Percentiles rank a stretch among this genome's conserved stretches.
Conservation (phyloP, 1,284 basidiomycete genomes). For the Leccinum cinnamomeum region DNA sequence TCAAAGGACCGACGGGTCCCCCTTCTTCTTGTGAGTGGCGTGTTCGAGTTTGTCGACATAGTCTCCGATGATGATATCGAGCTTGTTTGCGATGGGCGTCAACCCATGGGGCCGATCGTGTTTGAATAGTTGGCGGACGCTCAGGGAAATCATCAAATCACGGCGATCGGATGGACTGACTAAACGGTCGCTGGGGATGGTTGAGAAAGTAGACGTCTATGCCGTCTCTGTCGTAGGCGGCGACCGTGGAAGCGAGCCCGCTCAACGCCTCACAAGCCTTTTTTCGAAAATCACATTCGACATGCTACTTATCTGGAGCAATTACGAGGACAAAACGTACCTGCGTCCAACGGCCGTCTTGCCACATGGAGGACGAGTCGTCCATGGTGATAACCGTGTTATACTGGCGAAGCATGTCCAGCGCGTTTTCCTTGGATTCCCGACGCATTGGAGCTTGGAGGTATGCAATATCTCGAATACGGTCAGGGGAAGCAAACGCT, state of each 20-base stretch:
- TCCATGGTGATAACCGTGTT: constrained; percentile 58
- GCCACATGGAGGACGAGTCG: constrained; percentile 57
- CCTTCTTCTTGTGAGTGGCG: constrained; percentile 34
- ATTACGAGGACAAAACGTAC: constrained; percentile 27
- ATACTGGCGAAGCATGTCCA: constrained; percentile 45
- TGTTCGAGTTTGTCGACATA: constrained; percentile 48
- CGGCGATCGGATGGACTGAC: neutral
- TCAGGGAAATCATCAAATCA: neutral
- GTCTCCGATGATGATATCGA: constrained; percentile 45
- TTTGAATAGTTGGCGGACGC: constrained; percentile 44
- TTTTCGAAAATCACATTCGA: constrained; percentile 1
- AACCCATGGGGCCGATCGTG: constrained; percentile 43
- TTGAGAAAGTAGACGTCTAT: constrained; percentile 53
- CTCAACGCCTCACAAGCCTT: constrained; percentile 38
- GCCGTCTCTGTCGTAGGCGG: constrained; percentile 45
- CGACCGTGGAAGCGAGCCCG: constrained; percentile 40
- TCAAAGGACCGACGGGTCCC: constrained; percentile 32
- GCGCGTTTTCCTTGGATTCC: constrained; percentile 40
- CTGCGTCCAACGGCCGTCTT: constrained; percentile 46
- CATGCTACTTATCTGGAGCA: neutral
- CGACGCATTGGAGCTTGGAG: constrained; percentile 28
- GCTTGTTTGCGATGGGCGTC: constrained; percentile 51
- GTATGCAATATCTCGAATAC: constrained; percentile 25
- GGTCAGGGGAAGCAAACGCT: constrained; percentile 17
- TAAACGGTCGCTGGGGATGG: constrained; percentile 6